These are phyloP conservation scores for Leccinellum luteum DNA, from an alignment of 768 basidiomycete genomes.

Conservation along the genomic window DNA sequence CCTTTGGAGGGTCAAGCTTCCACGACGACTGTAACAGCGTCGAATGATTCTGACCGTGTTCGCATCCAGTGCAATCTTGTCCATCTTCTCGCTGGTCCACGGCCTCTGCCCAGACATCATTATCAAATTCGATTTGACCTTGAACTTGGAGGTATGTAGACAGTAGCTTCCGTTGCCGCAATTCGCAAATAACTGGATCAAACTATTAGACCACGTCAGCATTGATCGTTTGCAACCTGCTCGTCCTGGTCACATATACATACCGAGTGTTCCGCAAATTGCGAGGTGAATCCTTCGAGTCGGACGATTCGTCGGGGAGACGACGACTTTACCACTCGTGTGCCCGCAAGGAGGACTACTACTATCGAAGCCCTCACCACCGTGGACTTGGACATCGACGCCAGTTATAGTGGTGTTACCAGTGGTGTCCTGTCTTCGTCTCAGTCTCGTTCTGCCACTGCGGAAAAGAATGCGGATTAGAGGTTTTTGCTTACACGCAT, in stretches of 20 bases:
- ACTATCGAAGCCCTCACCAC: constrained; percentile 1
- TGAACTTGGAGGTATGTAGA: not conserved
- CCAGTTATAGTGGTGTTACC: not conserved
- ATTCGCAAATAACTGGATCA: not conserved
- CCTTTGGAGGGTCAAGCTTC: constrained; percentile 15
- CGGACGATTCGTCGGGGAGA: not conserved
- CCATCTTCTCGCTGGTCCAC: not conserved
- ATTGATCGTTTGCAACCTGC: constrained; percentile 14
- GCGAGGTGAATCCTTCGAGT: not conserved
- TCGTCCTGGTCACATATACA: constrained; percentile 11
- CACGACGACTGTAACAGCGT: constrained; percentile 10
- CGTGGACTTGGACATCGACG: constrained; percentile 4
- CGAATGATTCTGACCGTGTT: constrained; percentile 17
- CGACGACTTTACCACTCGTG: constrained; percentile 13
- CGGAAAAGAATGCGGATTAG: not conserved
- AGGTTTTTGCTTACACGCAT: not conserved
- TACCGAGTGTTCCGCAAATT: constrained; percentile 3
- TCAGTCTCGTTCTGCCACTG: not conserved
- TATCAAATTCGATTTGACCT: not conserved
- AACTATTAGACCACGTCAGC: not conserved
- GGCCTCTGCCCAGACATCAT: not conserved
- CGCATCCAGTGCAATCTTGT: constrained; percentile 9
- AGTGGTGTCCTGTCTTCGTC: not conserved
- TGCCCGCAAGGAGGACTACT: not conserved
- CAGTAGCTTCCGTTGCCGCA: not conserved